A percentile compares a stretch with the other conserved stretches of the same genome.
Conservation (phyloP, 768 basidiomycete species). For the Russula sp. region DNA sequence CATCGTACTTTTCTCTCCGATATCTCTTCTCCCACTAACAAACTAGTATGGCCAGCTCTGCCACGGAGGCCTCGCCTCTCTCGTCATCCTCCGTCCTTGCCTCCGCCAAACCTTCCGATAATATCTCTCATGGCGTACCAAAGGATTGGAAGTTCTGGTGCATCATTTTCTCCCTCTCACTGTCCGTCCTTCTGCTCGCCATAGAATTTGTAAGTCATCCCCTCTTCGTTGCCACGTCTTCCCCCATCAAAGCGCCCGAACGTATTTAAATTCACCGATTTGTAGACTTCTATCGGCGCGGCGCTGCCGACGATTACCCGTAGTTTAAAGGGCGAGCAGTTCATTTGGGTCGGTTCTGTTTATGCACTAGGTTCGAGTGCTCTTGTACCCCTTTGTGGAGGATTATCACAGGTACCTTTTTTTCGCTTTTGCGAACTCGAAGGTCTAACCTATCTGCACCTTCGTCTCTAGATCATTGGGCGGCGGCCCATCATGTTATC, state of each 20-base stretch:
- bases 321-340: slow-evolving; percentile 32
- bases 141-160: slow-evolving; percentile 30
- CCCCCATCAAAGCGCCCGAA: no score
- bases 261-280: neutral
- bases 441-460: neutral
- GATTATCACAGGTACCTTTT: slow-evolving; percentile 30
- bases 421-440: slow-evolving; percentile 4
- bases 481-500: slow-evolving; percentile 33
- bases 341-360: slow-evolving; percentile 32
- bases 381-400: slow-evolving; percentile 33
- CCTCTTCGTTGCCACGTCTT: no score
- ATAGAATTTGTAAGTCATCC: no score
- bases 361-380: slow-evolving; percentile 33
- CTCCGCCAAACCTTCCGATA: no score
- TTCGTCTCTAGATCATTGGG: slow-evolving; percentile 32
- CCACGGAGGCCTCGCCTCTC: no score
- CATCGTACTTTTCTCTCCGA: no score
- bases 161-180: slow-evolving; percentile 23
- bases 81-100: no score
- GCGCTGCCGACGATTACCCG: slow-evolving; percentile 36
- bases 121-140: slow-evolving; percentile 2
- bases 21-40: neutral
- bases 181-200: no score
- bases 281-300: slow-evolving; percentile 28
- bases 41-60: neutral